A percentile compares a stretch with the other conserved stretches of the same genome.
phyloP scores from a whole-genome alignment of 345 rosid genomes.

The Sapria himalayana region DNA sequence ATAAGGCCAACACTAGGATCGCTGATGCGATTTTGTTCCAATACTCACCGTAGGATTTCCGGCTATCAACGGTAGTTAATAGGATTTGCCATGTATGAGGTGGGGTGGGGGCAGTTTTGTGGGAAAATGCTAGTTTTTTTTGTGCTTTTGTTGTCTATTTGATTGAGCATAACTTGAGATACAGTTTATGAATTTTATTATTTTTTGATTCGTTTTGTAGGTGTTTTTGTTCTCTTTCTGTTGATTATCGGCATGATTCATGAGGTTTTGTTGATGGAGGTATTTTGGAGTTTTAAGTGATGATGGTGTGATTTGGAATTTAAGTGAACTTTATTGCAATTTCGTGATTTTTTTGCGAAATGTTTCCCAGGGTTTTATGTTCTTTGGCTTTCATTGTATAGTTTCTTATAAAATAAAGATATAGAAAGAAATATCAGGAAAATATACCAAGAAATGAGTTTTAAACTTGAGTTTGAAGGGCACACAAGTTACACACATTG shows the following conservation, averaged over 20 bases:
- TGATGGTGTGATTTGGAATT: conserved; percentile 37
- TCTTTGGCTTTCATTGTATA: too few relatives aligned
- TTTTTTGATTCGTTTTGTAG: conserved; percentile 12
- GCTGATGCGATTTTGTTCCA: conserved; percentile 19
- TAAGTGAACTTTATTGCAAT: conserved; percentile 27
- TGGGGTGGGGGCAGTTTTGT: conserved; percentile 9
- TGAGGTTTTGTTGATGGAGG: conserved; percentile 6
- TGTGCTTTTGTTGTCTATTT: conserved; percentile 53
- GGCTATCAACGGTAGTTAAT: conserved; percentile 24
- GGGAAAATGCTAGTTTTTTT: conserved; percentile 5
- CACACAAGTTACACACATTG: too few relatives aligned
- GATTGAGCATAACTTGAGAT: conserved; percentile 12
- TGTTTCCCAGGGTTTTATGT: too few relatives aligned
- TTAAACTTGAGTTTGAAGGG: too few relatives aligned
- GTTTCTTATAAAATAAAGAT: too few relatives aligned
- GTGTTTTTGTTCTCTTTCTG: conserved; percentile 26
- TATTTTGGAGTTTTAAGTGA: conserved; percentile 14
- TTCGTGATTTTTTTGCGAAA: conserved; percentile 8
- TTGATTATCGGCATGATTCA: not conserved
- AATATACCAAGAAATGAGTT: too few relatives aligned
- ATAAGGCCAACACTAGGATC: conserved; percentile 25
- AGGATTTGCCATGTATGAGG: not conserved
- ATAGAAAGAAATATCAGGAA: too few relatives aligned
- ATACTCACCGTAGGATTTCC: conserved; percentile 33
- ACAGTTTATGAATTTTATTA: conserved; percentile 6